phyloP scores from a whole-genome alignment of 352 stramenopile species.

The Phytopythium boreale region DNA sequence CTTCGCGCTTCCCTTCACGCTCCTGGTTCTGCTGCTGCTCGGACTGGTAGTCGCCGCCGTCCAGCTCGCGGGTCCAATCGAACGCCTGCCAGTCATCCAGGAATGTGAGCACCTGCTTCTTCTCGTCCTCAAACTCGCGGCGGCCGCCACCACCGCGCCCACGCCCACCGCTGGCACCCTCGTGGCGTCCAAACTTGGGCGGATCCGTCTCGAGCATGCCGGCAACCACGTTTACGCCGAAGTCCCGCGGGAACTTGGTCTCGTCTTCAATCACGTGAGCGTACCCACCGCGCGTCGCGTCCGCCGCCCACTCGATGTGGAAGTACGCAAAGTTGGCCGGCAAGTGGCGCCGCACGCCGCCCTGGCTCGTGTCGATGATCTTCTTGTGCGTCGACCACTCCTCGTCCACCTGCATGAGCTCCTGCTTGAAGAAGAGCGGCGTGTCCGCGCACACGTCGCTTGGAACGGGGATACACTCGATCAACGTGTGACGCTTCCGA shows the following conservation, averaged over 20 bases:
- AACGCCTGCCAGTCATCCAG: slow-evolving; percentile 65
- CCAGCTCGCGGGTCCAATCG: slow-evolving; percentile 72
- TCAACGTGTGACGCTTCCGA: slow-evolving; percentile 60
- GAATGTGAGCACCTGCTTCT: slow-evolving; percentile 56
- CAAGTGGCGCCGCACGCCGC: slow-evolving; percentile 57
- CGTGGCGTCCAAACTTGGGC: slow-evolving; percentile 54
- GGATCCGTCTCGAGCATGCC: slow-evolving; percentile 73
- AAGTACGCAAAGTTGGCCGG: slow-evolving; percentile 83
- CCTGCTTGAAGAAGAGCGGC: slow-evolving; percentile 84
- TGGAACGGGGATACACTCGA: slow-evolving; percentile 81
- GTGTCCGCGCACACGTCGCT: slow-evolving; percentile 54
- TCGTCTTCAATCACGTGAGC: slow-evolving; percentile 84
- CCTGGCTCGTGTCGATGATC: slow-evolving; percentile 69
- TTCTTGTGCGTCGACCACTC: slow-evolving; percentile 84
- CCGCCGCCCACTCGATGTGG: slow-evolving; percentile 67
- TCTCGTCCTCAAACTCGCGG: slow-evolving; percentile 45
- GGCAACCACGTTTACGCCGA: slow-evolving; percentile 74
- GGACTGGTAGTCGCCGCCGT: slow-evolving; percentile 47
- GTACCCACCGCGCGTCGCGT: slow-evolving; percentile 44
- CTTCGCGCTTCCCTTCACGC: neutral
- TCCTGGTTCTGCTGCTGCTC: slow-evolving; percentile 6
- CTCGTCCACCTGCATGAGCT: slow-evolving; percentile 68
- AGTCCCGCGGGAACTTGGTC: slow-evolving; percentile 65
- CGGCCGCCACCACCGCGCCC: neutral
- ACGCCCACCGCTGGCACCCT: slow-evolving; percentile 20